These are phyloP conservation scores for Tephrocybe sp. DNA, from an alignment of 768 basidiomycete genomes.

Conservation along the genomic window DNA sequence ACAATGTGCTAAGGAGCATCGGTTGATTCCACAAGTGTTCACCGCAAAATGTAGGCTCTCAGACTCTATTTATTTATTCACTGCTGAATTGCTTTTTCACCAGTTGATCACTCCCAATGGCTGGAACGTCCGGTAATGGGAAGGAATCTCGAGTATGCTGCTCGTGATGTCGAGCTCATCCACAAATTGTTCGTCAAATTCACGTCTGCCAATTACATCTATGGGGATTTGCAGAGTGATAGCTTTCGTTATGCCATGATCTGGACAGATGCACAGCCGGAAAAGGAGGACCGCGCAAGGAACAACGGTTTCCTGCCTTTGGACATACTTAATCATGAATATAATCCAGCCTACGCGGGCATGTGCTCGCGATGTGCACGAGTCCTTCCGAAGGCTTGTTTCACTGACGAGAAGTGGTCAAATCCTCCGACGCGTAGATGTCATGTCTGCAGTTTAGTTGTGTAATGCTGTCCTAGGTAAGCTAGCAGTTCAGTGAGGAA, in stretches of 20 bases:
- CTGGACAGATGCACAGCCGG: constrained; percentile 7
- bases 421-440: neutral
- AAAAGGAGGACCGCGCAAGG: neutral
- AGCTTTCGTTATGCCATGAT: constrained; percentile 10
- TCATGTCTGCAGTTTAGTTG: neutral
- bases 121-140: constrained; percentile 1
- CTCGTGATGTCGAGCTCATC: constrained; percentile 10
- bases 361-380: constrained; percentile 1
- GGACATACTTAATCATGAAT: neutral
- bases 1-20: constrained; percentile 8
- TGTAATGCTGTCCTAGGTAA: no score
- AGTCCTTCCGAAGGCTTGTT: neutral
- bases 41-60: neutral
- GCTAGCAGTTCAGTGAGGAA: no score
- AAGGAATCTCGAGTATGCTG: constrained; percentile 1
- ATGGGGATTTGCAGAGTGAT: neutral
- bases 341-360: neutral
- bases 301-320: constrained; percentile 8
- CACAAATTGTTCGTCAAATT: constrained; percentile 1
- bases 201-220: constrained; percentile 2
- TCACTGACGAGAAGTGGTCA: neutral
- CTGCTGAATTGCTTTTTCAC: neutral
- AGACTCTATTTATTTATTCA: neutral
- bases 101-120: constrained; percentile 11
- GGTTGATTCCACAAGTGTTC: neutral